These are phyloP conservation scores for Silene latifolia DNA, from an alignment of 148 eudicot genomes.

Conservation along the genomic window DNA sequence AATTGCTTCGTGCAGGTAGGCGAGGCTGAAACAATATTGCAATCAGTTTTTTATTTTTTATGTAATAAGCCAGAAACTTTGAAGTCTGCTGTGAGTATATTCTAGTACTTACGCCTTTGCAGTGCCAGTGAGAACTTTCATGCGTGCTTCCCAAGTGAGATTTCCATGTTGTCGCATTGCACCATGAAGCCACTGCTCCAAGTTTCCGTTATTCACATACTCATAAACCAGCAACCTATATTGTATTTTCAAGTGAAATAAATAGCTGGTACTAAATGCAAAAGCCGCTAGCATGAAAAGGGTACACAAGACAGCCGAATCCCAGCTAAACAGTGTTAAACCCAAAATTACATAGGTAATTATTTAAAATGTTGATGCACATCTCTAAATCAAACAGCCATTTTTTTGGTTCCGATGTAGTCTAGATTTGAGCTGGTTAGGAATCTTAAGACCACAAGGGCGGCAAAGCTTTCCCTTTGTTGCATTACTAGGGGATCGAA, in stretches of 20 bases:
- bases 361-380: no score
- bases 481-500: no score
- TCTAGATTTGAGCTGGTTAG: no score
- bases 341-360: no score
- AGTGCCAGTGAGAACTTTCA: slow-evolving; percentile 81
- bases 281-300: background rate
- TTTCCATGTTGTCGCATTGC: slow-evolving; percentile 71
- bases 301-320: no score
- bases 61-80: background rate
- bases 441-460: no score
- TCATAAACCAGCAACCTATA: slow-evolving; percentile 81
- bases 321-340: no score
- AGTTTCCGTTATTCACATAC: slow-evolving; percentile 86
- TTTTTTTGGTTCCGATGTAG: no score
- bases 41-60: slow-evolving; percentile 2
- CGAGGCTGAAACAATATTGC: slow-evolving; percentile 55
- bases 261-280: background rate
- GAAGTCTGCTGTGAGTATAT: background rate
- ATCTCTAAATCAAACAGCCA: no score
- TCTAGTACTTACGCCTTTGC: slow-evolving; percentile 79
- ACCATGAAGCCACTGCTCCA: slow-evolving; percentile 98
- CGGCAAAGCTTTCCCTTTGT: no score
- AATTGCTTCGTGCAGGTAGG: slow-evolving; percentile 92
- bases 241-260: background rate
- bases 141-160: slow-evolving; percentile 96